These are phyloP conservation scores for Umbelopsis sp. DNA, from an alignment of 371 early-diverging fungal genomes.

Conservation along the genomic window DNA sequence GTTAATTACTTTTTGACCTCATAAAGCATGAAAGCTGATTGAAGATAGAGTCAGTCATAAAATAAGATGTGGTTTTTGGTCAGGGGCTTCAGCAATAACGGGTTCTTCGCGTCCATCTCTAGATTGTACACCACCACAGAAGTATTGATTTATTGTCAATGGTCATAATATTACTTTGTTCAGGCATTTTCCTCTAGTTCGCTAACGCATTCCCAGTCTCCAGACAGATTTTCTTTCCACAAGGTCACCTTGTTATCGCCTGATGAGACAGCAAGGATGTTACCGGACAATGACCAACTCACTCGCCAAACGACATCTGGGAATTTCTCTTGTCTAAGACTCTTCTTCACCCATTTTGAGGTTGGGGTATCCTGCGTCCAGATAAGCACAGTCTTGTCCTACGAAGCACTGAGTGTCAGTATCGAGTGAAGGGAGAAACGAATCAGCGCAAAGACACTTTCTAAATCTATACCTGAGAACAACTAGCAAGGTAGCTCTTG, in stretches of 20 bases:
- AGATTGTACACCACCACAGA: neutral
- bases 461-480: conserved; percentile 76
- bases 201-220: conserved; percentile 87
- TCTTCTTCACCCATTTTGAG: conserved; percentile 75
- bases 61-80: too few species aligned
- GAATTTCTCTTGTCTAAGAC: conserved; percentile 79
- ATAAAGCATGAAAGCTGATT: too few species aligned
- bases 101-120: too few species aligned
- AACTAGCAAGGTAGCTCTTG: conserved; percentile 86
- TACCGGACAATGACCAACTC: conserved; percentile 94
- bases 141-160: conserved; percentile 4
- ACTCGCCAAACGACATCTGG: conserved; percentile 98
- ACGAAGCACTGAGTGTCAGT: neutral
- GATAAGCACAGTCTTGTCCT: conserved; percentile 94
- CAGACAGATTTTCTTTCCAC: conserved; percentile 93
- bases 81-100: too few species aligned
- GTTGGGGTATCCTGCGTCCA: conserved; percentile 87
- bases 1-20: too few species aligned
- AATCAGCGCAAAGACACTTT: neutral
- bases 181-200: conserved; percentile 74
- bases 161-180: conserved; percentile 20
- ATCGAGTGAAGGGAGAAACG: neutral
- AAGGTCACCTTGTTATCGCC: conserved; percentile 96
- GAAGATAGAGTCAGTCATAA: too few species aligned
- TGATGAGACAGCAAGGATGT: conserved; percentile 93